Percentiles rank a stretch among this genome's conserved stretches.
Conservation (phyloP, 1,284 basidiomycete genomes). For the Xerocomus nothofagi region DNA sequence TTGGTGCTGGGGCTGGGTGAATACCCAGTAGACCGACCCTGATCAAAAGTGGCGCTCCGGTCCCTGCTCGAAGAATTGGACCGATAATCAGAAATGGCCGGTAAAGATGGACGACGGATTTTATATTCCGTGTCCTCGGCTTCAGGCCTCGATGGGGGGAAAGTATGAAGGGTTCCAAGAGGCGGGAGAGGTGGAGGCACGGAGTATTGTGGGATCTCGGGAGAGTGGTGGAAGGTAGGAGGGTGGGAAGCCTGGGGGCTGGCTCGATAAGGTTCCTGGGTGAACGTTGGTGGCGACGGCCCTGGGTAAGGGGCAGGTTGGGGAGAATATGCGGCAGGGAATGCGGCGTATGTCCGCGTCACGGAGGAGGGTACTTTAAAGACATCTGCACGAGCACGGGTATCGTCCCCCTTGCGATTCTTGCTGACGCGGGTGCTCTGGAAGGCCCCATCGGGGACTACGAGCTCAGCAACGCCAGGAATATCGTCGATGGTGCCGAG, state of each 20-base stretch:
- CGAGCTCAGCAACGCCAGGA: slow-evolving; percentile 49
- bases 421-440: slow-evolving; percentile 61
- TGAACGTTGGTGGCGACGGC: slow-evolving; percentile 21
- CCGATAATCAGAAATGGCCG: slow-evolving; percentile 15
- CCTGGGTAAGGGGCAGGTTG: slow-evolving; percentile 33
- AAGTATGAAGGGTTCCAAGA: slow-evolving; percentile 21
- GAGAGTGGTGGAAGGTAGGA: slow-evolving; percentile 17
- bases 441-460: slow-evolving; percentile 61
- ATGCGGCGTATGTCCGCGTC: slow-evolving; percentile 55
- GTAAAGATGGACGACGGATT: slow-evolving; percentile 34
- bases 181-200: slow-evolving; percentile 28
- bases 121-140: slow-evolving; percentile 33
- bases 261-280: slow-evolving; percentile 27
- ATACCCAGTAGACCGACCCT: slow-evolving; percentile 18
- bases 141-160: slow-evolving; percentile 32
- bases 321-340: slow-evolving; percentile 44
- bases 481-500: slow-evolving; percentile 66
- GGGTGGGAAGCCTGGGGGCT: slow-evolving; percentile 26
- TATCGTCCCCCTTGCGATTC: slow-evolving; percentile 38
- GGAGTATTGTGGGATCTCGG: slow-evolving; percentile 33
- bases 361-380: slow-evolving; percentile 31
- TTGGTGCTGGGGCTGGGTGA: background rate
- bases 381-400: slow-evolving; percentile 30
- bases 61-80: slow-evolving; percentile 10
- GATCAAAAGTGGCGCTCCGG: slow-evolving; percentile 18